phyloP scores from a whole-genome alignment of 1,284 basidiomycete species.

The Cryptococcus floricola region DNA sequence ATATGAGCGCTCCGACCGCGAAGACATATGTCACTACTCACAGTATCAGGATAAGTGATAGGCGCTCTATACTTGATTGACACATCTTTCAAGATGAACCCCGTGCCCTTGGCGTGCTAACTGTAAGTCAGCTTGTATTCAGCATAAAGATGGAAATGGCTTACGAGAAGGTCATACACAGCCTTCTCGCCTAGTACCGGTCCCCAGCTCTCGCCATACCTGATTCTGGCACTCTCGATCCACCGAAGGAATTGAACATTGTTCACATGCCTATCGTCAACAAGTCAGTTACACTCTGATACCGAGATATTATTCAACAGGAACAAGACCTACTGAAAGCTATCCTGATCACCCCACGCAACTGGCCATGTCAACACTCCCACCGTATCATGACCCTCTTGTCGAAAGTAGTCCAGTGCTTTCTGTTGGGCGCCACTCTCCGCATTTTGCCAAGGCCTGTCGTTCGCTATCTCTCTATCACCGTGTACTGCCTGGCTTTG shows the following conservation, averaged over 20 bases:
- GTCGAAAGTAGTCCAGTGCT: constrained; percentile 17
- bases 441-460: constrained; percentile 11
- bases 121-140: background rate
- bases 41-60: constrained; percentile 45
- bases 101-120: constrained; percentile 32
- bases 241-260: constrained; percentile 45
- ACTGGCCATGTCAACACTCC: constrained; percentile 43
- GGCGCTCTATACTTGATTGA: constrained; percentile 37
- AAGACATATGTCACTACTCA: constrained; percentile 12
- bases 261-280: constrained; percentile 41
- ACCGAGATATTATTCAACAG: no score
- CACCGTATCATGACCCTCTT: constrained; percentile 32
- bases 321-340: constrained; percentile 36
- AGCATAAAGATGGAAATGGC: background rate
- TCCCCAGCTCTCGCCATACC: constrained; percentile 31
- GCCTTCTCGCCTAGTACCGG: constrained; percentile 24
- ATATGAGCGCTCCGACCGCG: background rate
- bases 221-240: constrained; percentile 41
- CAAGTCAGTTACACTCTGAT: background rate
- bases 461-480: constrained; percentile 11
- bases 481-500: constrained; percentile 5
- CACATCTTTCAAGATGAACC: constrained; percentile 39
- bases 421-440: constrained; percentile 3
- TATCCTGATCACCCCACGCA: constrained; percentile 48
- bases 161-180: constrained; percentile 23